Percentiles rank a stretch among this genome's conserved stretches.
Evolutionary conservation across 495 filamentous ascomycete species (phyloP).

Genomic region (Bryoglossum gracile): DNA sequence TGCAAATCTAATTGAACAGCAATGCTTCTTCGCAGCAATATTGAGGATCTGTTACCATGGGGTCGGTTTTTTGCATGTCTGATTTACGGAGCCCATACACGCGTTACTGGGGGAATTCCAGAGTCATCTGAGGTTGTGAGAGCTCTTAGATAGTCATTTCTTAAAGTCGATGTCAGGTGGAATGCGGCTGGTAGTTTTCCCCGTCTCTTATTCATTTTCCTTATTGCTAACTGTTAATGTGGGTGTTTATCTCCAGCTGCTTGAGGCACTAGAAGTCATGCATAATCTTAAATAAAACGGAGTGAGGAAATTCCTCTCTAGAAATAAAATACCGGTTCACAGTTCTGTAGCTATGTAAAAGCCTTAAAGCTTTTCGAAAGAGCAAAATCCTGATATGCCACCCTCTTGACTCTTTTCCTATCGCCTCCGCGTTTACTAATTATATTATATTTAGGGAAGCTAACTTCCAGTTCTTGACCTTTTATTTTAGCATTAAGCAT

Average conservation of each 20-base stretch:
- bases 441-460: too few species aligned
- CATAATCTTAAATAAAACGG: too few species aligned
- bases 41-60: constrained; percentile 27
- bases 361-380: too few species aligned
- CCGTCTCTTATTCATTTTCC: background rate
- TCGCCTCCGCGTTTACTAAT: too few species aligned
- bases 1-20: constrained; percentile 9
- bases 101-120: background rate
- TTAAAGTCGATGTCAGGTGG: constrained; percentile 1
- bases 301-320: too few species aligned
- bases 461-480: too few species aligned
- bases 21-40: constrained; percentile 22
- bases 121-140: constrained; percentile 2
- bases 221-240: background rate
- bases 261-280: constrained; percentile 7
- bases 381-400: too few species aligned
- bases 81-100: constrained; percentile 1
- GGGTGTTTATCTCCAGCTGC: constrained; percentile 6
- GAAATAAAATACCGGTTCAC: too few species aligned
- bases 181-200: constrained; percentile 1
- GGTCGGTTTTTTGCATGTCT: constrained; percentile 25
- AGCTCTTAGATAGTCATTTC: background rate
- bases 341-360: too few species aligned
- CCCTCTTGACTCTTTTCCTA: too few species aligned
- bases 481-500: too few species aligned